A percentile compares a stretch with the other conserved stretches of the same genome.
phyloP scores from a whole-genome alignment of 495 filamentous ascomycete species.

The Podospora sp. region DNA sequence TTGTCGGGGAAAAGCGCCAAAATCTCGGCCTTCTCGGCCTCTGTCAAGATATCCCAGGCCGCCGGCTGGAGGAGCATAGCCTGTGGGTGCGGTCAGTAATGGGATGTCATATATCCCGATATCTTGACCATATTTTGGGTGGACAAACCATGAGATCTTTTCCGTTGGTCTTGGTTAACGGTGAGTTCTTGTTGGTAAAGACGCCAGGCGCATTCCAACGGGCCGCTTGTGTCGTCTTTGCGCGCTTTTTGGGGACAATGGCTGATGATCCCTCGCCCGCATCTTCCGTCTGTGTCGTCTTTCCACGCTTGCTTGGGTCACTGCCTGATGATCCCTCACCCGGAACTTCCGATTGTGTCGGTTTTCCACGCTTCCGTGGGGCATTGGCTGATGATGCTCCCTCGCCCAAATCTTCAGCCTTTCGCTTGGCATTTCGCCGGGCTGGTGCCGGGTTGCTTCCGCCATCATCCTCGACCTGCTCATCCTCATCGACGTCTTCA shows the following conservation, averaged over 20 bases:
- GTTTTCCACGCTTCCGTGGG: slow-evolving; percentile 11
- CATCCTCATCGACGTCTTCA: not conserved
- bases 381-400: not conserved
- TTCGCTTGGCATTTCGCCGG: slow-evolving; percentile 6
- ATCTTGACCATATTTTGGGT: not conserved
- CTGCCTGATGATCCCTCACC: not conserved
- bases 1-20: slow-evolving; percentile 59
- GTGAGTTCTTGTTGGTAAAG: slow-evolving; percentile 58
- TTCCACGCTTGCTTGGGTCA: slow-evolving; percentile 1
- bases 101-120: not conserved
- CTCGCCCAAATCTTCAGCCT: slow-evolving; percentile 5
- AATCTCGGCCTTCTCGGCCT: slow-evolving; percentile 58
- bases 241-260: not conserved
- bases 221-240: slow-evolving; percentile 28
- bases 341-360: slow-evolving; percentile 24
- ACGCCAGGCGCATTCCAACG: slow-evolving; percentile 49
- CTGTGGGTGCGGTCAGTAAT: slow-evolving; percentile 38
- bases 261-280: not conserved
- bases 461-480: not conserved
- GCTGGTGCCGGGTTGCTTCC: not conserved
- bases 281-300: slow-evolving; percentile 26
- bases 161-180: slow-evolving; percentile 56
- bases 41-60: slow-evolving; percentile 61
- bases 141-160: slow-evolving; percentile 41
- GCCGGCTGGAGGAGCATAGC: slow-evolving; percentile 56